These are phyloP conservation scores for Aspergillus latus DNA, from an alignment of 2,329 filamentous ascomycete genomes.

Conservation along the genomic window DNA sequence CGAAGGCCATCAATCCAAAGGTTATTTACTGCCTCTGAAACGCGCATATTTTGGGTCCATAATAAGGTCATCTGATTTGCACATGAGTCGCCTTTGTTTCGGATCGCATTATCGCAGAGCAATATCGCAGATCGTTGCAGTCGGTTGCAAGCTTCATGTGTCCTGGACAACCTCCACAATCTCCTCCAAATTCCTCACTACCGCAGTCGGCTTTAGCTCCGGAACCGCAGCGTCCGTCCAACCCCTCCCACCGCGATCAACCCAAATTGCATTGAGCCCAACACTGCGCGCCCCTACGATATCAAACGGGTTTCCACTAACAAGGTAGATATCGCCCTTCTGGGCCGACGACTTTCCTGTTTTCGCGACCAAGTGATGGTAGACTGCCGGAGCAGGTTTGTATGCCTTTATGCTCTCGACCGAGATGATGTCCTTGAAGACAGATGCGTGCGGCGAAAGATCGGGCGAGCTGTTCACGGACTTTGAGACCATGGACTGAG, in stretches of 20 bases:
- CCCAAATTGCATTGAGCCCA: constrained; percentile 52
- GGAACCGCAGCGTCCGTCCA: constrained; percentile 65
- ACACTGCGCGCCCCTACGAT: constrained; percentile 62
- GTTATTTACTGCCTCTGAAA: not conserved
- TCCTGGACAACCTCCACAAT: constrained; percentile 44
- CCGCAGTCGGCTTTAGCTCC: constrained; percentile 52
- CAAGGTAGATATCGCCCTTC: constrained; percentile 61
- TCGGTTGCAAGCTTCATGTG: not conserved
- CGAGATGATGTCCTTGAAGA: constrained; percentile 60
- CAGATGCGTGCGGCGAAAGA: constrained; percentile 48
- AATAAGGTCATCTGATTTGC: not conserved
- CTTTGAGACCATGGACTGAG: constrained; percentile 59
- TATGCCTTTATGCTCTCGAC: constrained; percentile 61
- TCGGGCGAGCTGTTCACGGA: constrained; percentile 60
- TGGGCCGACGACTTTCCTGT: constrained; percentile 48
- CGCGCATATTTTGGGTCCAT: not conserved
- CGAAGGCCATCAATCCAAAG: not conserved
- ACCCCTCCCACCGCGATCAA: constrained; percentile 46
- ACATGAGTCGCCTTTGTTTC: not conserved
- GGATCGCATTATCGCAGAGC: not conserved
- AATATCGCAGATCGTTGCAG: not conserved
- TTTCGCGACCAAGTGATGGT: constrained; percentile 57
- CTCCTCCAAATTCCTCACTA: constrained; percentile 58
- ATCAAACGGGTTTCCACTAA: constrained; percentile 74
- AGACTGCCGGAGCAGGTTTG: constrained; percentile 65